Percentiles rank a stretch among this genome's conserved stretches.
These are phyloP conservation scores for Tagetes patula DNA, from an alignment of 129 eudicot genomes.

Conservation along the genomic window DNA sequence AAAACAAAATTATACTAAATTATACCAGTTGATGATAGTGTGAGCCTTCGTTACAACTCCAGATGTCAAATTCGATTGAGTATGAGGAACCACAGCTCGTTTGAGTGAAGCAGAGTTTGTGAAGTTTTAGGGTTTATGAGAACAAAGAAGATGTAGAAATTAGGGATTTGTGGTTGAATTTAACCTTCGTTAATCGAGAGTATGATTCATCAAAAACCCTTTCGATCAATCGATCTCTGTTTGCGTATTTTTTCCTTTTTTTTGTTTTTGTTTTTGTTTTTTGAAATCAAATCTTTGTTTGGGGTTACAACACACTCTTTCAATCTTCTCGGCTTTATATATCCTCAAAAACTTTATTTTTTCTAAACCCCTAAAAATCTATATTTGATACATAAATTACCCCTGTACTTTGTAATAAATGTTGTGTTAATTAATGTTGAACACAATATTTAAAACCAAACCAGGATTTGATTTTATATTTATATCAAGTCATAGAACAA, in stretches of 20 bases:
- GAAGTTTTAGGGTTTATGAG: conserved; percentile 34
- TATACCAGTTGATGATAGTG: conserved; percentile 20
- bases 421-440: too few relatives aligned
- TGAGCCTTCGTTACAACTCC: conserved; percentile 8
- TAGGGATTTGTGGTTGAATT: conserved; percentile 26
- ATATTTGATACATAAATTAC: neutral
- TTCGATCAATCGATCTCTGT: conserved; percentile 26
- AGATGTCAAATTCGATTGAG: conserved; percentile 20
- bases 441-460: too few relatives aligned
- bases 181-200: conserved; percentile 31
- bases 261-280: conserved; percentile 17
- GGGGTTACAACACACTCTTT: conserved; percentile 35
- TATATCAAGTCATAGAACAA: too few relatives aligned
- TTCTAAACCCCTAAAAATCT: neutral
- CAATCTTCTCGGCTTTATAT: conserved; percentile 39
- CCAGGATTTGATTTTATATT: too few relatives aligned
- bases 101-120: conserved; percentile 22
- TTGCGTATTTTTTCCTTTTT: conserved; percentile 15
- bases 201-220: conserved; percentile 33
- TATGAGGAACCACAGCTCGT: conserved; percentile 16
- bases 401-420: too few relatives aligned
- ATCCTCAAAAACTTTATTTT: conserved; percentile 20
- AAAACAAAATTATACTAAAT: conserved; percentile 6
- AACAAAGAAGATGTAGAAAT: conserved; percentile 22
- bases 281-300: conserved; percentile 33